Evolutionary conservation across 352 stramenopile species (phyloP), one percentile per base, ranked within the genome.

Genomic region (Phytophthora vignae): DNA sequence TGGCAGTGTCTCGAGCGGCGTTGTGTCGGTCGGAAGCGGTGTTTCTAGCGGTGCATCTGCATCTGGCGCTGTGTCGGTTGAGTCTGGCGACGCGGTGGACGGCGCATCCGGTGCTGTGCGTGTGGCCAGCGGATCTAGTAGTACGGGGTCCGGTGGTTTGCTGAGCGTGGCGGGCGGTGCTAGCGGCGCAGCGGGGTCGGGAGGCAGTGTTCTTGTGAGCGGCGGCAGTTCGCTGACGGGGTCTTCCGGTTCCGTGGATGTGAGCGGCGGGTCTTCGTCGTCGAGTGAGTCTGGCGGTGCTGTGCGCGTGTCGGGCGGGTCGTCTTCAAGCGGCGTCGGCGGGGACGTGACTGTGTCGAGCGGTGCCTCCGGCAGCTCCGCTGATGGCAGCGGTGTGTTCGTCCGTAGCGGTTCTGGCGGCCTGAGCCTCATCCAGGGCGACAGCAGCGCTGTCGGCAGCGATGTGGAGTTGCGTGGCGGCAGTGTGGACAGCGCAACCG

Each of bases 391-490:
- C 55, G 58, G 61, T 36, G 55, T 71, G 40, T 15, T 71, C 53
- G 55, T 75, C 31, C 61, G 61, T 63, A 75, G 68, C 21, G 61
- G 55, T 61, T 74, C 71, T 17, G 71, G 65, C 33, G 71, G 60
- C 7, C 42, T 77, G 55, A 67, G 60, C 52, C 53, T 74, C 31
- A 27, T 71, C 21, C 71, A 77, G 58, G 65, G 71, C 36, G 48
- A 74, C 42, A 60, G 66, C 67, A 56, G 8, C 33, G 50, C 15
- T 33, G 71, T 71, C 8, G 71, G 71, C 53, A 65, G 49, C 56
- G 71, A 77, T 31, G 49, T 77, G 71, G 71, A 77, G 55, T 38
- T 74, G 46, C n/a, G 48, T 54, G 71, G 65, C 7, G 71, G 71
- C 22, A 58, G 53, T 21, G 71, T 77, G 12, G 25, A 40, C 21